Percentiles rank a stretch among this genome's conserved stretches.
phyloP scores from a whole-genome alignment of 176 grass and related monocot species.

The Oryza brachyantha region DNA sequence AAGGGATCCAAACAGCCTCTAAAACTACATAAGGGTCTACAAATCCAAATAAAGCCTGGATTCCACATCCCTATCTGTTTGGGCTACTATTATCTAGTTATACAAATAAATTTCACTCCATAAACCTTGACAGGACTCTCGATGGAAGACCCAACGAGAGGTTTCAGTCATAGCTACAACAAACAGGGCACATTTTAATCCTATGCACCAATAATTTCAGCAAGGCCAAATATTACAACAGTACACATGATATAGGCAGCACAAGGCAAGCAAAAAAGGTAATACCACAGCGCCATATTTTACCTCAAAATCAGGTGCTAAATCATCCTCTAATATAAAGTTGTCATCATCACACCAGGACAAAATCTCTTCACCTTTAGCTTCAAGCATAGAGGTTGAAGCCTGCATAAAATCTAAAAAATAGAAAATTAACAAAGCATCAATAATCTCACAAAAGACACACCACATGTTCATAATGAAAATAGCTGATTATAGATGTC shows the following conservation, averaged over 20 bases:
- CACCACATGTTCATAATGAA: not conserved
- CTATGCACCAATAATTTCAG: not conserved
- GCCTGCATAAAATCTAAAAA: constrained; percentile 70
- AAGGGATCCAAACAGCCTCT: no score
- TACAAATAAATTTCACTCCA: not conserved
- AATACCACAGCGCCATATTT: not conserved
- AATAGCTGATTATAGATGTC: not conserved
- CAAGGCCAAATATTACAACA: not conserved
- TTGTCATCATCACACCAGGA: constrained; percentile 65
- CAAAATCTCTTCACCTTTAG: constrained; percentile 57
- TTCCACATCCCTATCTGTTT: not conserved
- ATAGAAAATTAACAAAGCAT: not conserved
- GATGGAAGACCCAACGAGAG: not conserved
- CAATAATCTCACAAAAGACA: not conserved
- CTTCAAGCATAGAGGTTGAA: constrained; percentile 73
- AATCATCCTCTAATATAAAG: constrained; percentile 80
- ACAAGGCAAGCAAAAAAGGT: not conserved
- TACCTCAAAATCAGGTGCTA: constrained; percentile 76
- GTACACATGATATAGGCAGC: not conserved
- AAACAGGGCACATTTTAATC: not conserved
- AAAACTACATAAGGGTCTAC: not conserved
- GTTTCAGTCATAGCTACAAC: not conserved
- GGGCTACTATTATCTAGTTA: not conserved
- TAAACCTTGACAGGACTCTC: not conserved
- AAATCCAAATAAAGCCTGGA: not conserved